Percentiles rank a stretch among this genome's conserved stretches.
Evolutionary conservation across 495 filamentous ascomycete species (phyloP).

Genomic region (Filosporella fistucella): DNA sequence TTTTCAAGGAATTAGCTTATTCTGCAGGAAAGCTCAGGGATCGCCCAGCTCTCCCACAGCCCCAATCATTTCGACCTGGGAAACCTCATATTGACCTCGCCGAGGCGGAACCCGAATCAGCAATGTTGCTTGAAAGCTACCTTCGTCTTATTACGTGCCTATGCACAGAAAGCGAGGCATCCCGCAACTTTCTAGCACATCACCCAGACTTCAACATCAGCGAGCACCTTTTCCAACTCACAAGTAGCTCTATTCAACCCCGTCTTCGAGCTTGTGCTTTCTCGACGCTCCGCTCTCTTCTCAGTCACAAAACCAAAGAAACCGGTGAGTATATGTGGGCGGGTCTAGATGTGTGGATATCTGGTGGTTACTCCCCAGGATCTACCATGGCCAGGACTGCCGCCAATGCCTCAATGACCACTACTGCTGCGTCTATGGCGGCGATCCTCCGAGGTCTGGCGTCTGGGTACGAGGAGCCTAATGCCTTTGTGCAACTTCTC

Average conservation of each 20-base stretch:
- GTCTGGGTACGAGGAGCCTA: slow-evolving; percentile 71
- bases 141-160: slow-evolving; percentile 81
- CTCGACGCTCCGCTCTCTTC: slow-evolving; percentile 58
- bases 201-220: slow-evolving; percentile 58
- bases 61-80: slow-evolving; percentile 48
- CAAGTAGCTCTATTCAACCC: slow-evolving; percentile 61
- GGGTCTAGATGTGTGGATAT: slow-evolving; percentile 67
- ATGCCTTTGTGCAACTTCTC: slow-evolving; percentile 74
- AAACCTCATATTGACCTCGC: slow-evolving; percentile 47
- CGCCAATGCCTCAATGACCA: neutral
- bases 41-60: slow-evolving; percentile 50
- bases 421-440: slow-evolving; percentile 6
- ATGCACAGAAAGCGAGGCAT: slow-evolving; percentile 59
- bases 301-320: slow-evolving; percentile 57
- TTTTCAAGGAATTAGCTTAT: slow-evolving; percentile 81
- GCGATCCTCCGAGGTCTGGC: slow-evolving; percentile 43
- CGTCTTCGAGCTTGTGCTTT: slow-evolving; percentile 77
- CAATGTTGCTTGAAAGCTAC: slow-evolving; percentile 90
- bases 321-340: slow-evolving; percentile 65
- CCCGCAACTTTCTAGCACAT: slow-evolving; percentile 64
- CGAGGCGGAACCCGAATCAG: slow-evolving; percentile 79
- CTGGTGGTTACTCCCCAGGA: slow-evolving; percentile 40
- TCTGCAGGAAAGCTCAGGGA: slow-evolving; percentile 67
- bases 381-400: slow-evolving; percentile 18
- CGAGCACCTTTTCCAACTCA: slow-evolving; percentile 63